Evolutionary conservation across 169 alveolate genomes (phyloP).

Genomic region (Plasmodium billcollinsi): DNA sequence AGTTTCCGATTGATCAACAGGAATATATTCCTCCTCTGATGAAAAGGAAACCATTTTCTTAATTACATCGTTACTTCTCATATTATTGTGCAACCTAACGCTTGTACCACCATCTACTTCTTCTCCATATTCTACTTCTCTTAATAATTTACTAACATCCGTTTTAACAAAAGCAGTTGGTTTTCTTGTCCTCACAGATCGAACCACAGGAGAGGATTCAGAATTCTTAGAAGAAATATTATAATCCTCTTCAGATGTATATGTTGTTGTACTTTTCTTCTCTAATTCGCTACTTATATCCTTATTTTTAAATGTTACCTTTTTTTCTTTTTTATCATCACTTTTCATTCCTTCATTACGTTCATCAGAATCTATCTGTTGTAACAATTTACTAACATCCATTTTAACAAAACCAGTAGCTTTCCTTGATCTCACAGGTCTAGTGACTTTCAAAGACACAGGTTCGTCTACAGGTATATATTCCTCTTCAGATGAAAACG

Average conservation of each 20-base stretch:
- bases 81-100: neutral
- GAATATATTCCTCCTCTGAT: neutral
- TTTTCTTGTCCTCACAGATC: slow-evolving; percentile 31
- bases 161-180: slow-evolving; percentile 64
- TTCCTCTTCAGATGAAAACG: slow-evolving; percentile 23
- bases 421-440: slow-evolving; percentile 53
- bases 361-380: slow-evolving; percentile 29
- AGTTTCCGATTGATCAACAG: neutral
- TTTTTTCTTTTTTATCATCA: neutral
- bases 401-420: slow-evolving; percentile 69
- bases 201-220: neutral
- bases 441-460: neutral
- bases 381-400: slow-evolving; percentile 26
- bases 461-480: slow-evolving; percentile 1
- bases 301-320: neutral
- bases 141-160: slow-evolving; percentile 34
- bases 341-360: slow-evolving; percentile 8
- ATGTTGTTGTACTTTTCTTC: neutral
- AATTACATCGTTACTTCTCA: slow-evolving; percentile 1
- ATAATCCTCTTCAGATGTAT: slow-evolving; percentile 5
- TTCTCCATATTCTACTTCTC: slow-evolving; percentile 8
- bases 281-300: neutral
- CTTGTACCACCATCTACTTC: too few relatives aligned
- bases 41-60: slow-evolving; percentile 30
- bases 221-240: neutral